phyloP scores from a whole-genome alignment of 2,329 filamentous ascomycete species.

The Xylariaceae sp. region DNA sequence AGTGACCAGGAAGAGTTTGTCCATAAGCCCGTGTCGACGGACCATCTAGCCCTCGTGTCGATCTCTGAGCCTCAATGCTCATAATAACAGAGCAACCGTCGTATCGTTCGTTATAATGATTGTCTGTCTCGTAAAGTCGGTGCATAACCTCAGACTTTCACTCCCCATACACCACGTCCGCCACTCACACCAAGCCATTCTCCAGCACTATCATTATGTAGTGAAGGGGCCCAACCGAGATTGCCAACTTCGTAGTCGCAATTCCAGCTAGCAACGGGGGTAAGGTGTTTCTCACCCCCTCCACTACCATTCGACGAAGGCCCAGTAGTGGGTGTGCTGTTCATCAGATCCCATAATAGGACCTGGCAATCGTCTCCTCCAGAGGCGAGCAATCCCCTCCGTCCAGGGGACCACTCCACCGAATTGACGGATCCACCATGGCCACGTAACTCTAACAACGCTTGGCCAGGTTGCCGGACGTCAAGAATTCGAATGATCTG shows the following conservation, averaged over 20 bases:
- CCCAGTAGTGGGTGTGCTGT: constrained; percentile 47
- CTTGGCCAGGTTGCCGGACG: constrained; percentile 91
- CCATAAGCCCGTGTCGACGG: background rate
- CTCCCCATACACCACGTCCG: constrained; percentile 76
- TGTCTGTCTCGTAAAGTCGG: background rate
- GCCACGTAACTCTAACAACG: constrained; percentile 85
- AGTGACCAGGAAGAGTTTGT: background rate
- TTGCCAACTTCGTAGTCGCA: constrained; percentile 86
- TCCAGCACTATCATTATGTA: constrained; percentile 58
- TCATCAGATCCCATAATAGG: constrained; percentile 88
- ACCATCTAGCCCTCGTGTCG: background rate
- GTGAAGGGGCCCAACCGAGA: constrained; percentile 74
- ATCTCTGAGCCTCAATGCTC: background rate
- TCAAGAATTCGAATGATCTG: constrained; percentile 91
- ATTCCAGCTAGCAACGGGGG: constrained; percentile 71
- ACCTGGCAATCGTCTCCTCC: constrained; percentile 90
- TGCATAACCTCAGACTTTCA: constrained; percentile 35
- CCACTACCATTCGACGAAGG: constrained; percentile 46
- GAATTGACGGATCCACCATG: constrained; percentile 83
- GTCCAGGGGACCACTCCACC: constrained; percentile 88
- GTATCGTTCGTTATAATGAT: background rate
- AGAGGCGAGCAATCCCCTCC: constrained; percentile 82
- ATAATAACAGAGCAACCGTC: background rate
- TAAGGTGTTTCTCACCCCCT: constrained; percentile 53
- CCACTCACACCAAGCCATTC: constrained; percentile 83